Base-by-base conservation (phyloP, 1,284 basidiomycete species). In the Inonotus obliquus region DNA sequence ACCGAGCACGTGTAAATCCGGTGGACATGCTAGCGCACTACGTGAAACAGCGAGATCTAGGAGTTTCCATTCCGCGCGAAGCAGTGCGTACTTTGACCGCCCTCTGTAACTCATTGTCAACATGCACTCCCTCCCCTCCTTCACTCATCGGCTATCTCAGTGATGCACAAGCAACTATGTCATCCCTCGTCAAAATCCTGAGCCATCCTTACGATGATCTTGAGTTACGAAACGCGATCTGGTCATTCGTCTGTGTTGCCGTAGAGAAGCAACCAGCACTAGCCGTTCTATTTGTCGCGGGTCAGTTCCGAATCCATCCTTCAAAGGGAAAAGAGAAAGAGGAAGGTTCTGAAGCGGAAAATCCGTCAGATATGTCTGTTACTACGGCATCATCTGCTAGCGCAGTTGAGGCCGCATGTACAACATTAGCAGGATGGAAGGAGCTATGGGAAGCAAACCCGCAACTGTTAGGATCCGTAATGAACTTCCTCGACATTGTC, bases 191-290 rank as follows among this genome's bases (percentile, higher is more conserved):
- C 1, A 80, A 81, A 19, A 86, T 90, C 51, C 76, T 87, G 4
- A 81, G 84, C 57, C 83, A 89, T 69, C 86, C 87, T 0, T 91
- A 87, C 66, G 85, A 89, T 45, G 87, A 91, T 48, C 76, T 84
- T 10, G 70, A 79, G 2, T 77, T 93, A 32, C 84, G 91, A 5
- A 84, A 84, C 48, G 82, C 87, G 0, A 83, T 92, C 1, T 97
- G 95, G 94, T 83, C 81, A 62, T 89, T 97, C 68, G 85, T 96
- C 27, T 80, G 89, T 0, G 80, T 92, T 13, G 87, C 93, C 2
- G 85, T 95, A 21, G 87, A 92, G 65, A 89, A 87, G 60, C 94
- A 96, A 69, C 94, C 95, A 1, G 93, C 94, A 0, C 79, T 97
- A 4, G 92, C 92, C 0, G 83, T 84, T 49, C 79, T 97, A 17